Conservation (phyloP, 495 filamentous ascomycete species). For the Podospora fimiseda region DNA sequence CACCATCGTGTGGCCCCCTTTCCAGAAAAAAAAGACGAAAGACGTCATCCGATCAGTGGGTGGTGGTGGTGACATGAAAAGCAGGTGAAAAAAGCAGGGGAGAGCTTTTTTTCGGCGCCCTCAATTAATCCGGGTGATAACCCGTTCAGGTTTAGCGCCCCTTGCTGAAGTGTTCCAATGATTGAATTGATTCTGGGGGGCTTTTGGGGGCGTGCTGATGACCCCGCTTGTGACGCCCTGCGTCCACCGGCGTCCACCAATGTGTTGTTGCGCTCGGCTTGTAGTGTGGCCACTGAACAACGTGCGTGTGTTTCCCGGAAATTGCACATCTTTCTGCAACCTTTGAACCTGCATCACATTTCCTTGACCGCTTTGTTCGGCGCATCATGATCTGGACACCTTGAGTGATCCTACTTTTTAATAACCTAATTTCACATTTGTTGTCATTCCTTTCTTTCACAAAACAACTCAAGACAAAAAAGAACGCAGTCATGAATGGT, state of each 20-base stretch:
- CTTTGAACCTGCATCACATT: background rate
- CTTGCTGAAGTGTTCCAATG: background rate
- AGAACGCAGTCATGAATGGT: slow-evolving; percentile 58
- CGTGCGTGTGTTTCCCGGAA: no score
- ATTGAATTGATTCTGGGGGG: background rate
- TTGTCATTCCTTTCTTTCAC: background rate
- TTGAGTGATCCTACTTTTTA: background rate
- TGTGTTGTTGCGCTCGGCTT: no score
- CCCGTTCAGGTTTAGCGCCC: slow-evolving; percentile 1
- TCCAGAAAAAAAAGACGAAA: no score
- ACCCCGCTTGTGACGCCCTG: background rate
- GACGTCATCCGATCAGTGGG: background rate
- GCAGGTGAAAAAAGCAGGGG: no score
- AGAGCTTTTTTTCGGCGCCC: background rate
- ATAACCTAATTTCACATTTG: background rate
- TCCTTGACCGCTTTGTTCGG: background rate
- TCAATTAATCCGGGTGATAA: background rate
- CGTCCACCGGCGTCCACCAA: no score
- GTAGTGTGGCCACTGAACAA: no score
- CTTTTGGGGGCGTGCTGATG: background rate
- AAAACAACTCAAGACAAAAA: background rate
- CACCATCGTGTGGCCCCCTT: no score
- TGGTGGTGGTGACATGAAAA: no score
- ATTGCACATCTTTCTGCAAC: background rate
- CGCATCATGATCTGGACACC: background rate